Evolutionary conservation across 768 basidiomycete species (phyloP).

Genomic region (Leccinum variicolor): DNA sequence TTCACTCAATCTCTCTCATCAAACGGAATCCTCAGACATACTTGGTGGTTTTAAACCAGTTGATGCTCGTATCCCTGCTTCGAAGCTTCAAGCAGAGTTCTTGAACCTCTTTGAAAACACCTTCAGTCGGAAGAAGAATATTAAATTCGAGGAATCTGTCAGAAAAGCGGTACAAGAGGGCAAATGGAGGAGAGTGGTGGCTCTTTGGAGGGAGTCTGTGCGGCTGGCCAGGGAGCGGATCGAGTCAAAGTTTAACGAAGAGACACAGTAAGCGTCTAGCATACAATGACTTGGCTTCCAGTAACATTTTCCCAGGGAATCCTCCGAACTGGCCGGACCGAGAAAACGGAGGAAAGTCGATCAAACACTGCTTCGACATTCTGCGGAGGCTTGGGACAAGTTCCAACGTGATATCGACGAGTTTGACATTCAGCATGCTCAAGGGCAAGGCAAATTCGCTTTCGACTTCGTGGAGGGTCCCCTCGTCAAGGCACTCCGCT

Average conservation of each 20-base stretch:
- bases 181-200: constrained; percentile 82
- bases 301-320: constrained; percentile 8
- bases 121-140: constrained; percentile 88
- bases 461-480: constrained; percentile 97
- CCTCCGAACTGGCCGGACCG: constrained; percentile 43
- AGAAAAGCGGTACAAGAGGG: constrained; percentile 76
- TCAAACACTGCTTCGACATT: constrained; percentile 36
- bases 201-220: constrained; percentile 78
- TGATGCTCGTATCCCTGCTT: constrained; percentile 77
- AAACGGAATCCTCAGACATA: constrained; percentile 92
- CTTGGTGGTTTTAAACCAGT: constrained; percentile 97
- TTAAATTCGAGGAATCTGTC: constrained; percentile 78
- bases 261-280: constrained; percentile 20
- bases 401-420: constrained; percentile 69
- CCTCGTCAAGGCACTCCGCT: constrained; percentile 82
- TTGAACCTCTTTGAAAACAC: constrained; percentile 77
- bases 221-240: constrained; percentile 69
- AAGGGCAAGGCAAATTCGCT: constrained; percentile 83
- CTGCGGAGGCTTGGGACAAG: constrained; percentile 57
- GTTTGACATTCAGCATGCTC: constrained; percentile 89
- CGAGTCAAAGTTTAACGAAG: constrained; percentile 31
- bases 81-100: constrained; percentile 68
- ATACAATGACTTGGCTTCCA: neutral
- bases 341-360: constrained; percentile 72
- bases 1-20: constrained; percentile 92